Evolutionary conservation across 257 asterid species (phyloP), one percentile per base, ranked within the genome.

Genomic region (Nicotiana noctiflora): DNA sequence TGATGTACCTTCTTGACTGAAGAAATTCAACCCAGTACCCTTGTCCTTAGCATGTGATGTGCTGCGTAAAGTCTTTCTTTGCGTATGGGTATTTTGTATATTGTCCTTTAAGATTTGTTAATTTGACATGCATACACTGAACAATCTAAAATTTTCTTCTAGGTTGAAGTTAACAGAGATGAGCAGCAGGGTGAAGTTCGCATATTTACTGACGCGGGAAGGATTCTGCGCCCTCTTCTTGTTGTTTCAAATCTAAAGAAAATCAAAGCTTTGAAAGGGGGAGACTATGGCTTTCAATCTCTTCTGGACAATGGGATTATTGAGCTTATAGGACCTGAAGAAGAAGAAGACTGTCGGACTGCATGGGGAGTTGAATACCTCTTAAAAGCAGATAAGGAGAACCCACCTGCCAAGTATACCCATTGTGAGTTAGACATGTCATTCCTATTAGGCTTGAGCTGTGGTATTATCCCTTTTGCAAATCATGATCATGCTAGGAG

Each of bases 161-260:
- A 96, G 99, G 88, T 92, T 81, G 99, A 96, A 81, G 84, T 95
- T 59, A 96, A 92, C 87, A 87, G 94, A 80, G 99, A 96, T 83
- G 84, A 84, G 81, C 90, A 83, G 62, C 94, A 91, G 12, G 76
- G 84, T 34, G 99, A 96, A 89, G 93, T 94, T 44, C 92, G 97
- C n/a, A 88, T 94, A 80, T 94, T 92, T 84, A 86, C 94, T 31
- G 99, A 96, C 84, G 92, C 97, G 19, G 99, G 99, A 86, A 93
- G 99, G 84, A 93, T 96, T 74, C 91, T 94, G 55, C 98, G 99
- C 18, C 99, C 99, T 8, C 99, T 96, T 75, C 84, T 94, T 64
- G 91, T 96, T 70, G 98, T 91, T 62, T 93, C 85, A 21, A 96
- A 94, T 78, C 29, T 94, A 46, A 88, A 85, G 86, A 91, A 88